phyloP scores from a whole-genome alignment of 2,329 filamentous ascomycete genomes.

The Penicillium olsonii region DNA sequence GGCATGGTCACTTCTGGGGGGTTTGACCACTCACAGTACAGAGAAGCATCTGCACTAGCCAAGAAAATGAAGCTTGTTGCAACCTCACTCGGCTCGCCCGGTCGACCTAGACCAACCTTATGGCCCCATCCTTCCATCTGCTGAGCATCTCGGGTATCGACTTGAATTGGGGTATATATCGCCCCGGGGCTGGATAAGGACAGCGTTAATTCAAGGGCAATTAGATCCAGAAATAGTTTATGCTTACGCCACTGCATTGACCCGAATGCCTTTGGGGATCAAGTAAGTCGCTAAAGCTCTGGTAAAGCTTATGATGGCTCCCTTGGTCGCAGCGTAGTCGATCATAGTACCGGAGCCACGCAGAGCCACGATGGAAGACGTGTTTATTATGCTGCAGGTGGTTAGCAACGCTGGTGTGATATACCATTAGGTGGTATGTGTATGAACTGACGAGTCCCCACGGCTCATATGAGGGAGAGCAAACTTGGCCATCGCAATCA shows the following conservation, averaged over 20 bases:
- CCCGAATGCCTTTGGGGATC: constrained; percentile 57
- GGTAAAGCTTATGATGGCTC: constrained; percentile 60
- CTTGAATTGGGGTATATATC: constrained; percentile 38
- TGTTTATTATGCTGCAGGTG: constrained; percentile 56
- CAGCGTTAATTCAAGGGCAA: not conserved
- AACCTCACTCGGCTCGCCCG: constrained; percentile 42
- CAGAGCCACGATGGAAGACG: constrained; percentile 57
- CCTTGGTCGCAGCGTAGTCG: constrained; percentile 61
- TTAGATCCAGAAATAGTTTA: too few relatives aligned
- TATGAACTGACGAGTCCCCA: constrained; percentile 45
- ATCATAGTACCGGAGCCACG: constrained; percentile 53
- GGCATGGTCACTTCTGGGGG: not conserved
- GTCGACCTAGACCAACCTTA: constrained; percentile 32
- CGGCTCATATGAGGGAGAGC: constrained; percentile 57
- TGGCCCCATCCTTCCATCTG: constrained; percentile 38
- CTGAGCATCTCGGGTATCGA: constrained; percentile 36
- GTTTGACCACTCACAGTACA: constrained; percentile 34
- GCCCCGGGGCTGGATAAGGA: constrained; percentile 30
- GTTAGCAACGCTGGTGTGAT: not conserved
- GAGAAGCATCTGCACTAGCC: constrained; percentile 36
- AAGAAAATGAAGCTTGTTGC: constrained; percentile 44
- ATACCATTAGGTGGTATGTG: not conserved
- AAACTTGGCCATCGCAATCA: constrained; percentile 63
- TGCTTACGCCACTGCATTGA: constrained; percentile 49
- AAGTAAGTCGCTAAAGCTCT: constrained; percentile 55